Evolutionary conservation across 805 yeast genomes (phyloP).

Genomic region (Barnettozyma populi): DNA sequence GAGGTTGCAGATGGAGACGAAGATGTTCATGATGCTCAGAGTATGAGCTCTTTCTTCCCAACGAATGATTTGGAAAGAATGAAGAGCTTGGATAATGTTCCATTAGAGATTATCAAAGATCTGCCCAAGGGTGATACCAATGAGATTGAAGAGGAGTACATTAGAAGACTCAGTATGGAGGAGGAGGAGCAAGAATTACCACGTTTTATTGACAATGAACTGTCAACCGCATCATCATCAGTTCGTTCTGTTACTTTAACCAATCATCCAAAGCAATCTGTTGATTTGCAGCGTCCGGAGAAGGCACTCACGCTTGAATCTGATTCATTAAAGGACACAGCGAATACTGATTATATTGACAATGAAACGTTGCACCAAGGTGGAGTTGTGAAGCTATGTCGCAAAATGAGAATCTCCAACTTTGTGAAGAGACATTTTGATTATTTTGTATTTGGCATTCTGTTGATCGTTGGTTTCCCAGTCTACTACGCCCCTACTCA

Average conservation of each 20-base stretch:
- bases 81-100: slow-evolving; percentile 11
- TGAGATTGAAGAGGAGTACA: slow-evolving; percentile 17
- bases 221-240: neutral
- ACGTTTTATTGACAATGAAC: neutral
- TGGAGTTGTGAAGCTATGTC: neutral
- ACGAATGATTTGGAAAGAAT: slow-evolving; percentile 6
- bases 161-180: slow-evolving; percentile 11
- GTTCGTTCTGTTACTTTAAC: neutral
- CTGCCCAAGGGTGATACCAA: slow-evolving; percentile 24
- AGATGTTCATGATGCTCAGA: slow-evolving; percentile 4
- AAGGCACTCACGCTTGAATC: neutral
- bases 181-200: slow-evolving; percentile 6
- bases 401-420: slow-evolving; percentile 25
- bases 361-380: neutral
- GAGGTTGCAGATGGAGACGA: slow-evolving; percentile 27
- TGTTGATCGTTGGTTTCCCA: slow-evolving; percentile 54
- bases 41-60: neutral
- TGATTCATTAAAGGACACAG: neutral
- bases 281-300: neutral
- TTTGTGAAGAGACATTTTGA: slow-evolving; percentile 45
- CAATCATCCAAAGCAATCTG: neutral
- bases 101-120: slow-evolving; percentile 16
- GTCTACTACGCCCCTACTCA: slow-evolving; percentile 48
- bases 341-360: neutral
- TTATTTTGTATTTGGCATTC: slow-evolving; percentile 41